phyloP scores from a whole-genome alignment of 495 filamentous ascomycete species.

The Geopyxis carbonaria region DNA sequence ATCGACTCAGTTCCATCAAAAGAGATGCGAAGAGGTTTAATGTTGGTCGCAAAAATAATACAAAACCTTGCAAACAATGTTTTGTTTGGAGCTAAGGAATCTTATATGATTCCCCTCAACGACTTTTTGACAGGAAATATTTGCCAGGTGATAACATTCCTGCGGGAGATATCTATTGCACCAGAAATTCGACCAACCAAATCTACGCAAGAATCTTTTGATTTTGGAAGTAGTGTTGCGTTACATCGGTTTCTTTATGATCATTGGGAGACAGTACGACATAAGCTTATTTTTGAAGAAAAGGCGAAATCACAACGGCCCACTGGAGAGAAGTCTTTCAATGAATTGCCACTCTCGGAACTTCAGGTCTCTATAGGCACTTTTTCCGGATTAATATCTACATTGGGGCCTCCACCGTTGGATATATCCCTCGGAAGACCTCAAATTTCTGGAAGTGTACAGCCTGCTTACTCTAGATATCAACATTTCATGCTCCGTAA shows the following conservation, averaged over 20 bases:
- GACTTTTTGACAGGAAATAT: slow-evolving; percentile 48
- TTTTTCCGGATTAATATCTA: slow-evolving; percentile 36
- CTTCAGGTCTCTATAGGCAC: slow-evolving; percentile 20
- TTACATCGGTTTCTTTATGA: slow-evolving; percentile 50
- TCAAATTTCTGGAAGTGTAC: slow-evolving; percentile 38
- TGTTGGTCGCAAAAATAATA: slow-evolving; percentile 50
- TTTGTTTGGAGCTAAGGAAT: slow-evolving; percentile 51
- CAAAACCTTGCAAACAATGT: slow-evolving; percentile 55
- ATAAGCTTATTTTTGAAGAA: slow-evolving; percentile 40
- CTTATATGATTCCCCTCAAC: slow-evolving; percentile 51
- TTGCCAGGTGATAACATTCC: slow-evolving; percentile 42
- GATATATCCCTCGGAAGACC: slow-evolving; percentile 48
- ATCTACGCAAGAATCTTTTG: slow-evolving; percentile 36
- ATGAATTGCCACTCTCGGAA: slow-evolving; percentile 6
- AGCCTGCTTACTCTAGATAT: slow-evolving; percentile 45
- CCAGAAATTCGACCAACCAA: slow-evolving; percentile 23
- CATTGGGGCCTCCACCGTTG: slow-evolving; percentile 44
- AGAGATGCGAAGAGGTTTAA: slow-evolving; percentile 46
- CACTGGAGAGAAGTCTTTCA: slow-evolving; percentile 15
- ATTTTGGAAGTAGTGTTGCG: slow-evolving; percentile 48
- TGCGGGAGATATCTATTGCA: slow-evolving; percentile 39
- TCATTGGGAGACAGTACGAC: slow-evolving; percentile 49
- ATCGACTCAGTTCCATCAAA: slow-evolving; percentile 39
- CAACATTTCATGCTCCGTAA: slow-evolving; percentile 54
- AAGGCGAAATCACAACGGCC: slow-evolving; percentile 18